phyloP scores from a whole-genome alignment of 2,329 filamentous ascomycete genomes.

The Bipolaris victoriae region DNA sequence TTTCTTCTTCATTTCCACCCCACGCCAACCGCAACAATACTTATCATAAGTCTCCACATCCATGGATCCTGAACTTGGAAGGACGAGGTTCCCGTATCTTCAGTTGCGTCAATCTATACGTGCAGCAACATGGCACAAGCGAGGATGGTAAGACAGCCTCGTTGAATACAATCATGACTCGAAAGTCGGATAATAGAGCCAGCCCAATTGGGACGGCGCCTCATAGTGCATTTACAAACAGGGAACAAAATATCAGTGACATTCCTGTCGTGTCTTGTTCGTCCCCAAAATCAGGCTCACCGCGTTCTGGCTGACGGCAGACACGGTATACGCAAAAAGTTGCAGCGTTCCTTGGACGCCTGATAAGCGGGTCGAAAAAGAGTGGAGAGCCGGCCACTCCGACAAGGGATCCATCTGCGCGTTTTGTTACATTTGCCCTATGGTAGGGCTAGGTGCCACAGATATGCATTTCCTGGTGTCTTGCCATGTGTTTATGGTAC shows the following conservation, averaged over 20 bases:
- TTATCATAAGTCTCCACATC: background rate
- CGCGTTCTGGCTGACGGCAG: constrained; percentile 3
- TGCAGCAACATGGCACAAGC: no score
- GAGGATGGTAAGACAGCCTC: no score
- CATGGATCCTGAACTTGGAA: no score
- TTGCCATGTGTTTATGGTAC: background rate
- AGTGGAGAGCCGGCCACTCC: constrained; percentile 12
- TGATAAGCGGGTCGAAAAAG: constrained; percentile 2
- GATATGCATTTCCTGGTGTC: background rate
- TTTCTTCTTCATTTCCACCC: background rate
- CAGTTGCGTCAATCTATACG: no score
- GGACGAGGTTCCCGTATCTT: no score
- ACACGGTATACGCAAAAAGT: background rate
- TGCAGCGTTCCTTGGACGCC: constrained; percentile 8
- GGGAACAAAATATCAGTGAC: background rate
- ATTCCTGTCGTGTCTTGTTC: background rate
- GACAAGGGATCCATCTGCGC: background rate
- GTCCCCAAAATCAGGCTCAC: background rate
- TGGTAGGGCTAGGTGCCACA: constrained; percentile 1
- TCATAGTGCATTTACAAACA: no score
- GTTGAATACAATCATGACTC: background rate
- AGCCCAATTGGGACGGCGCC: background rate
- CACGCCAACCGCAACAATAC: no score
- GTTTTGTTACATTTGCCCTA: background rate
- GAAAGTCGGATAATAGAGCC: background rate